Conservation (phyloP, 2,329 filamentous ascomycete species). For the Lojkania enalia region DNA sequence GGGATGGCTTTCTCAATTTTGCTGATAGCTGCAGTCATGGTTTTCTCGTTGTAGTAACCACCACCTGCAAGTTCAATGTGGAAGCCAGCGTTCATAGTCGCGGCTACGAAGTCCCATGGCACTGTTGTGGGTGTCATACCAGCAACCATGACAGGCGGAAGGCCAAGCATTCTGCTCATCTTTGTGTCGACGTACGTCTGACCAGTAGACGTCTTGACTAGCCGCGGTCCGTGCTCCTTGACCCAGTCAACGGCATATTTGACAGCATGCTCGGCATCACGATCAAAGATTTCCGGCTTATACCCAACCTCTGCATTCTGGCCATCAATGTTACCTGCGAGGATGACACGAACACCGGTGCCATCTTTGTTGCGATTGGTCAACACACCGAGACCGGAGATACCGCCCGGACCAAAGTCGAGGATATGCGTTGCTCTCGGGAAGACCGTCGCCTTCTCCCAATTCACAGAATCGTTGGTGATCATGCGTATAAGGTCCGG, state of each 20-base stretch:
- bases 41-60: slow-evolving; percentile 53
- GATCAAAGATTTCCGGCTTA: slow-evolving; percentile 96
- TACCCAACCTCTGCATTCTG: slow-evolving; percentile 91
- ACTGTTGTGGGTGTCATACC: slow-evolving; percentile 55
- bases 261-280: slow-evolving; percentile 91
- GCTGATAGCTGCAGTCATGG: slow-evolving; percentile 51
- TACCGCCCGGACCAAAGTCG: slow-evolving; percentile 95
- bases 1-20: slow-evolving; percentile 51
- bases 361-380: slow-evolving; percentile 99
- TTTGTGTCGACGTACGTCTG: slow-evolving; percentile 95
- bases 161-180: slow-evolving; percentile 52
- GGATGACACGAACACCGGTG: slow-evolving; percentile 92
- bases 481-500: slow-evolving; percentile 89
- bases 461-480: slow-evolving; percentile 90
- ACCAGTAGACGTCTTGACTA: slow-evolving; percentile 86
- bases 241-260: slow-evolving; percentile 98
- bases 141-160: slow-evolving; percentile 53
- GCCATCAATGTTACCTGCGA: slow-evolving; percentile 90
- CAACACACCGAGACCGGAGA: slow-evolving; percentile 91
- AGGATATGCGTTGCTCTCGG: slow-evolving; percentile 88
- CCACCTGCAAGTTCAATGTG: slow-evolving; percentile 55
- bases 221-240: slow-evolving; percentile 89
- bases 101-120: slow-evolving; percentile 55
- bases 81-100: slow-evolving; percentile 58
- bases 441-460: slow-evolving; percentile 94